These are phyloP conservation scores for Phytophthora agathidicida DNA, from an alignment of 352 stramenopile species.

Conservation along the genomic window DNA sequence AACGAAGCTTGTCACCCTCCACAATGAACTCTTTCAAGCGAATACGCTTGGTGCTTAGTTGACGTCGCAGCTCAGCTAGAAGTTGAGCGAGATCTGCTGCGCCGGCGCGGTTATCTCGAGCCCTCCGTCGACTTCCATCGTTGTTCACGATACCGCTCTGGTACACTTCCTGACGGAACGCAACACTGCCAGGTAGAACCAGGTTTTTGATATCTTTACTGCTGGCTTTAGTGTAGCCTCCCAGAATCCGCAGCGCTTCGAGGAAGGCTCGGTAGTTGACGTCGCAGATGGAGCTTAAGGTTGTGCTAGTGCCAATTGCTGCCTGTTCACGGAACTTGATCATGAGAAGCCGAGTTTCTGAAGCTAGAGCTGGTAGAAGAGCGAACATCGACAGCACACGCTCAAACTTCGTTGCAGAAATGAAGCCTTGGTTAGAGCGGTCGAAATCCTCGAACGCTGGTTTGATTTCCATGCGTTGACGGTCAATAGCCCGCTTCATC, in stretches of 20 bases:
- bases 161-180: conserved; percentile 68
- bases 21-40: conserved; percentile 86
- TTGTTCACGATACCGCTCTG: conserved; percentile 32
- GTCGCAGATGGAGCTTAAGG: conserved; percentile 76
- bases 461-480: conserved; percentile 80
- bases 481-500: conserved; percentile 68
- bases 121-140: conserved; percentile 37
- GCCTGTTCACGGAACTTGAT: conserved; percentile 83
- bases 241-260: conserved; percentile 61
- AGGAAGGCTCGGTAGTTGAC: conserved; percentile 88
- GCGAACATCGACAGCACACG: conserved; percentile 81
- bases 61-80: conserved; percentile 63
- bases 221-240: conserved; percentile 13
- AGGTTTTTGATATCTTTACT: conserved; percentile 28
- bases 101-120: conserved; percentile 30
- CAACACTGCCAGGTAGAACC: conserved; percentile 56
- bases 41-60: conserved; percentile 69
- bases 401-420: conserved; percentile 82
- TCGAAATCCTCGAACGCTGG: conserved; percentile 87
- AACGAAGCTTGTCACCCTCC: conserved; percentile 81
- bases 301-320: conserved; percentile 41
- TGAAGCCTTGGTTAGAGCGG: conserved; percentile 76
- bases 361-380: conserved; percentile 55
- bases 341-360: conserved; percentile 53
- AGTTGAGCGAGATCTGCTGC: conserved; percentile 48